Base-by-base conservation (phyloP, 495 filamentous ascomycete species). In the Penicillium silybi region DNA sequence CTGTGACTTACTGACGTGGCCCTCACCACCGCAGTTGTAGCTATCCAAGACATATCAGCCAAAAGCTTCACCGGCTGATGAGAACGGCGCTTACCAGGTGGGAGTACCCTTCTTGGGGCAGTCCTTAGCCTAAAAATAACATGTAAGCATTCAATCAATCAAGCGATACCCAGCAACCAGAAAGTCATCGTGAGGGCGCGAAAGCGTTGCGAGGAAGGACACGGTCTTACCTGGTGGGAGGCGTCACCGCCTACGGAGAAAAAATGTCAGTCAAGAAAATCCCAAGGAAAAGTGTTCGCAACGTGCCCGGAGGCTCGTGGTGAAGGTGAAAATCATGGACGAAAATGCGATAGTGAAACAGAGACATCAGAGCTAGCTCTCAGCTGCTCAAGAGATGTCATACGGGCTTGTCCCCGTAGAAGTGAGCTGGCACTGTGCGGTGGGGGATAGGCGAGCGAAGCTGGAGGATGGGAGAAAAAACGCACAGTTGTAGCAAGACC, bases 71-170 rank as follows among this genome's bases (percentile, higher is more conserved):
- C 29, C 43, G 41, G 44, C 48, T 42, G 22, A 49, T 32, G 15
- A 29, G 20, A 48, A 54, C 35, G 49, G n/a, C 50, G 67, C 76
- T 71, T 76, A 90, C 85, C 92, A 97, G 66, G 92, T 95, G 41
- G 91, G 88, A 50, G 85, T 89, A 53, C 89, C 90, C 75, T 91
- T 89, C 80, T 86, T 91, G 58, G 92, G 92, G 80, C 92, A 97
- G 62, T 97, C 92, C 63, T 91, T 90, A 59, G 91, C 89, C 87
- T 89, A 39, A 17, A 17, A 19, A 39, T 26, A 44, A 38, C 20
- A 38, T 38, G 11, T 32, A 10, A 32, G 29, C 29, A 32, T 32
- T 32, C 29, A 13, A 13, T 32, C 29, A 10, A 32, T 32, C 29
- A 13, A 13, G 29, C 29, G 29, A 32, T 13, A 32, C 4, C 10